These are phyloP conservation scores for Cyberlindnera xishuangbannaensis DNA, from an alignment of 805 yeast species.

Conservation along the genomic window DNA sequence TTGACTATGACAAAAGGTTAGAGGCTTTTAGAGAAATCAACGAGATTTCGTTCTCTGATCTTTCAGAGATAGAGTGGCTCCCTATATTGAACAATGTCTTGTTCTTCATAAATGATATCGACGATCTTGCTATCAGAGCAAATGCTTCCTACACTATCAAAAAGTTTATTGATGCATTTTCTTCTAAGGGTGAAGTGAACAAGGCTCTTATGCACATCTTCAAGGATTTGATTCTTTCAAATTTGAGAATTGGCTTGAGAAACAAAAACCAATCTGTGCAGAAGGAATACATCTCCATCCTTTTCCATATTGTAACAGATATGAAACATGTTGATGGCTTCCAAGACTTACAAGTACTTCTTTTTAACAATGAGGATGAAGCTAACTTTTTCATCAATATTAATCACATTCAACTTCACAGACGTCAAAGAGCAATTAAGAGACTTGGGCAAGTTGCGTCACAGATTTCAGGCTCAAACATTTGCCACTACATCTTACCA, in stretches of 20 bases:
- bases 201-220: conserved; percentile 35
- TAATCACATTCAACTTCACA: conserved; percentile 75
- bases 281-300: conserved; percentile 60
- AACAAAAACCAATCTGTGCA: conserved; percentile 55
- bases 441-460: conserved; percentile 47
- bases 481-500: conserved; percentile 80
- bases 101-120: conserved; percentile 67
- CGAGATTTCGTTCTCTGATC: conserved; percentile 40
- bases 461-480: conserved; percentile 45
- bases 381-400: conserved; percentile 75
- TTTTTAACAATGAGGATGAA: conserved; percentile 69
- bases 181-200: conserved; percentile 20
- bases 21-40: conserved; percentile 60
- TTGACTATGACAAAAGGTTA: conserved; percentile 74
- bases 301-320: conserved; percentile 55
- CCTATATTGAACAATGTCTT: conserved; percentile 68
- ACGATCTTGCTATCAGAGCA: conserved; percentile 74
- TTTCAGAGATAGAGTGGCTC: conserved; percentile 63
- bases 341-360: conserved; percentile 58
- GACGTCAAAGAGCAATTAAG: conserved; percentile 80
- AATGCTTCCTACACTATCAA: conserved; percentile 63
- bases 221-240: conserved; percentile 55
- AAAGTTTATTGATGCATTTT: conserved; percentile 52
- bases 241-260: conserved; percentile 61
- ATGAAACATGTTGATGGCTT: conserved; percentile 44